Base-by-base conservation (phyloP, 192 early-diverging fungal genomes). In the Coemansia sp. region DNA sequence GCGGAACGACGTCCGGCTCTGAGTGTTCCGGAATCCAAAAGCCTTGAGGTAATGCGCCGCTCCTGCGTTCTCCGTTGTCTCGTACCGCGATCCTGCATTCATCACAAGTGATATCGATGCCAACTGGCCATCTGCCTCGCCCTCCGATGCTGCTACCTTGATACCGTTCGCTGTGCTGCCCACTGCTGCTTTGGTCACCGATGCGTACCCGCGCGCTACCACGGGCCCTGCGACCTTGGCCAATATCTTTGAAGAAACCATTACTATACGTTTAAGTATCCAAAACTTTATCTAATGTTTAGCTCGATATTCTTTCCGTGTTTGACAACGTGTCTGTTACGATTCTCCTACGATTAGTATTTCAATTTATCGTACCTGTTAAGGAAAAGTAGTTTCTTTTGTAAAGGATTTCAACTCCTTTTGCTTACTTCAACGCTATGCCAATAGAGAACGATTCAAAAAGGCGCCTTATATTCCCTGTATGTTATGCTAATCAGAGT, bases 41-140 rank as follows among this genome's bases (percentile, higher is more conserved):
- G 87, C 90, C 88, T 97, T 95, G 64, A 92, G 85, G 65, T 88
- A 91, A 83, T 96, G 94, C 28, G 97, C 92, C 6, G 88, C 90
- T 60, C 95, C 95, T 8, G 89, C 82, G 59, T 84, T 86, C 54
- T 84, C 82, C 10, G 76, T 63, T n/a, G 84, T 78, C 81, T 98
- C 97, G 76, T 84, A 85, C 41, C 95, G 86, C 52, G 91, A 82
- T 44, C 97, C 97, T 32, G 90, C 93, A 60, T 91, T 91, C 61
- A 97, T 82, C 52, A 96, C 90, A 30, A 98, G 72, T 18, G 94
- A 89, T 30, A 98, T 58, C 19, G 88, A 85, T 16, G 91, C 88
- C 30, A 88, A 85, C 21, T 90, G 89, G 10, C 34, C 10, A 9
- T 38, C 34, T 23, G 91, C 60, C 22, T 49, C 64, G 21, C 54